Base-by-base conservation (phyloP, 192 early-diverging fungal species). In the Coemansia asiatica region DNA sequence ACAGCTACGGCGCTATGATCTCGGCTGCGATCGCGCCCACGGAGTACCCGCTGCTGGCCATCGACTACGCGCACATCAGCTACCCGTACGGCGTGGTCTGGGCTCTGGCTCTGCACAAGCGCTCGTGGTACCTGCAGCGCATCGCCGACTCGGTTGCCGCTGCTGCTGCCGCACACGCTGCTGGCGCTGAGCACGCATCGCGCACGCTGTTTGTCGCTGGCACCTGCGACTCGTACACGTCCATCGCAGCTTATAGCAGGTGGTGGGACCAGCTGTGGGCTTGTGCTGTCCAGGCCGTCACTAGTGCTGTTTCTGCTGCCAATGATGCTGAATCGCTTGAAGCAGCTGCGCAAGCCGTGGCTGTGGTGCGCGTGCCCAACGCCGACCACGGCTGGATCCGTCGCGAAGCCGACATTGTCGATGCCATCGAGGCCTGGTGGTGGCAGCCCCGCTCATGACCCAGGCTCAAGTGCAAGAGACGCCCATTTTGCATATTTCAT, bases 371-470 rank as follows among this genome's bases (percentile, higher is more conserved):
- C 46, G 55, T 71, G 28, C 51, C 49, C 23, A 68, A 81, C 22
- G 78, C 78, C 56, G 69, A 81, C 78, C 78, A 81, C 53, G 71
- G 69, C 56, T 81, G 78, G 78, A 44, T 80, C 27, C 72, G 79
- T 49, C 76, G 82, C 61, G 76, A 76, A 63, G 27, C 56, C 60
- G 82, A 83, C 13, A 58, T 83, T 12, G 61, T 75, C 3, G 77
- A 83, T 54, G 69, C 66, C 31, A 60, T 72, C 8, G 66, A 66
- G 49, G 40, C 31, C 28, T 83, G 75, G 75, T 77, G 75, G 72
- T 31, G 66, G 55, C 53, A 28, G 50, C 38, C 22, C 33, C 35
- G 7, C 47, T 16, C 22, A 29, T 49, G 62, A 31, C 58, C 57
- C 16, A 29, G n/a, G 31, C 31, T 8, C 31, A 33, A 8, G 31